Base-by-base conservation (phyloP, 495 filamentous ascomycete genomes). In the Mytilinidion resinicola region DNA sequence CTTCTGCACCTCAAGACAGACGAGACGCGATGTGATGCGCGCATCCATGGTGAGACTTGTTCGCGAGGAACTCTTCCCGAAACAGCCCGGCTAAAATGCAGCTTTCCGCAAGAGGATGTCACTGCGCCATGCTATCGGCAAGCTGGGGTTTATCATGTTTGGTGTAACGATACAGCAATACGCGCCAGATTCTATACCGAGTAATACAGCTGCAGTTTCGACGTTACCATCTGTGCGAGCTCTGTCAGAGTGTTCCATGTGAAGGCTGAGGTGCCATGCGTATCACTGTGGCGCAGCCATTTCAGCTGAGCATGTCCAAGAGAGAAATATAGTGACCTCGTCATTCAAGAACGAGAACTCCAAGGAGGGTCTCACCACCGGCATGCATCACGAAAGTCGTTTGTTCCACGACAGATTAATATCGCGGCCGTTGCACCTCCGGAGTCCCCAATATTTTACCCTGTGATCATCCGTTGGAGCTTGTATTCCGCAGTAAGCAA, bases 1-100 rank as follows among this genome's bases (percentile, higher is more conserved):
- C 51, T 61, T 61, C 49, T 65, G 54, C 57, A 46, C 42, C 42
- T 15, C 15, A 17, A 15, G 8, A 46, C 42, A 9, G 15, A 46
- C 12, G 15, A 20, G 20, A 7, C 42, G 20, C 8, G 10, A 14
- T 15, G 15, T 9, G 5, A 15, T 20, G 42, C 15, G 10, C 20
- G 42, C 15, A 12, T 46, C 42, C 15, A 17, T 20, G 20, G 15
- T 9, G 15, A 19, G 21, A 25, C 21, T 25, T 49, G 21, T 49
- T 30, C 21, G 17, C 46, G 1, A 19, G 46, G 46, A 46, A 15
- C 42, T 20, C 14, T 46, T 43, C 42, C 42, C 42, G 42, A 46
- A 46, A 46, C 20, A 20, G 14, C 12, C 39, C 39, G 8, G 11
- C 17, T 9, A 42, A 30, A 30, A 30, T 30, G 25, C 2, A 30